Conservation (phyloP, 1,284 basidiomycete species). For the Melanopsichium pennsylvanicum region DNA sequence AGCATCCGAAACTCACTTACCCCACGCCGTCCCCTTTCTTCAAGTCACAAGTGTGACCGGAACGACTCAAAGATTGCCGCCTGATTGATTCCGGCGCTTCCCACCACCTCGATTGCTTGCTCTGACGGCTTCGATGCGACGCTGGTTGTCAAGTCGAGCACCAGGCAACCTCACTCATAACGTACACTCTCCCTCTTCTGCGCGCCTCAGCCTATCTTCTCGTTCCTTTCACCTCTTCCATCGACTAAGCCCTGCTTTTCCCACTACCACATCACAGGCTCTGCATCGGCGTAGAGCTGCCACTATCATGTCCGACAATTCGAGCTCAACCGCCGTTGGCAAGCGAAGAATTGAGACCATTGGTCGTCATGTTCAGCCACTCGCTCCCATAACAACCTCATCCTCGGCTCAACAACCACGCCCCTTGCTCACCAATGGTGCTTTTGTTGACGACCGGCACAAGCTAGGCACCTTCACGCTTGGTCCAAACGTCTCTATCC, state of each 20-base stretch:
- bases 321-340: constrained; percentile 18
- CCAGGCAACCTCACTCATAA: constrained; percentile 1
- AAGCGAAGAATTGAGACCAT: constrained; percentile 36
- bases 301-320: constrained; percentile 25
- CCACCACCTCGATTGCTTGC: too few relatives aligned
- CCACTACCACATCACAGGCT: background rate
- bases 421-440: constrained; percentile 9
- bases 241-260: background rate
- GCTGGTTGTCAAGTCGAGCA: constrained; percentile 7
- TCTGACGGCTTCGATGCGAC: constrained; percentile 18
- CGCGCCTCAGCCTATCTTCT: background rate
- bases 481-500: constrained; percentile 60
- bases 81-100: too few relatives aligned
- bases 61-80: too few relatives aligned
- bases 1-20: too few relatives aligned
- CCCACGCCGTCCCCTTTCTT: too few relatives aligned
- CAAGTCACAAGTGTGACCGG: too few relatives aligned
- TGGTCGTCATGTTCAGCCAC: constrained; percentile 33
- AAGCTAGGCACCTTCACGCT: constrained; percentile 57
- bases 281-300: background rate
- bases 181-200: background rate
- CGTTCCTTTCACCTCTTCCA: background rate
- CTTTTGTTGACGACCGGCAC: constrained; percentile 27
- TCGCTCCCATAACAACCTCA: constrained; percentile 30
- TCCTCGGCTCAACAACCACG: constrained; percentile 12